Base-by-base conservation (phyloP, 139 green algal genomes). In the Gonium pectorale region DNA sequence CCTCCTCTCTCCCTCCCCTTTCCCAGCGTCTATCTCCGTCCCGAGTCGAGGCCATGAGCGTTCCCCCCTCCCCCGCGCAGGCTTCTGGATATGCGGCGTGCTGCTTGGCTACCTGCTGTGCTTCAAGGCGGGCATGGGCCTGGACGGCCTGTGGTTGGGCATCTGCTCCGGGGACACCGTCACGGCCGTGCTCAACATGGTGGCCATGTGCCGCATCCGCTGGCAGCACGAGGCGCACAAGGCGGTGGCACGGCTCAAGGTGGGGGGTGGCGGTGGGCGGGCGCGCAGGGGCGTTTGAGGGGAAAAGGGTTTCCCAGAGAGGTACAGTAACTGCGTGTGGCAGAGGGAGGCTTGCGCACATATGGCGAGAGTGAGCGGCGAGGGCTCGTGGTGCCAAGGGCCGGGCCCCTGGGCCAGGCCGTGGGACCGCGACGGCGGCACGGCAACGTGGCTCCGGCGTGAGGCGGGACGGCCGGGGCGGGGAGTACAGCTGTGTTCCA, bases 81-180 rank as follows among this genome's bases (percentile, higher is more conserved):
- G 83, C 51, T 89, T 89, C 71, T 89, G 83, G 87, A 27, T 85
- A 15, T 88, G 75, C 46, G 87, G 87, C 37, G 83, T 87, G 43
- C 70, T 87, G 40, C 63, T 91, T 35, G 87, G 87, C 43, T 86
- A 81, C 72, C 44, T 89, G 43, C 79, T 91, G 79, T 86, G 77
- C 82, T 91, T 91, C 83, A 51, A 86, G 5, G 83, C 79, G 49
- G 71, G 72, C 2, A 27, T 89, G 66, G 87, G 87, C 29, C 26
- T 91, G 7, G 15, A 40, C 6, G 87, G 87, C 15, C 70, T 91
- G 43, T 91, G 87, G 87, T 52, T 60, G 13, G 87, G 87, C 63
- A 80, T 91, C 66, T 35, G 31, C 3, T 33, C 62, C 15, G 77
- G 77, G 33, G 77, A 83, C n/a, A 74, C 62, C 8, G 60, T 44